Evolutionary conservation across 1,284 basidiomycete species (phyloP), one percentile per base, ranked within the genome.

Genomic region (Boletus semigastroideus): DNA sequence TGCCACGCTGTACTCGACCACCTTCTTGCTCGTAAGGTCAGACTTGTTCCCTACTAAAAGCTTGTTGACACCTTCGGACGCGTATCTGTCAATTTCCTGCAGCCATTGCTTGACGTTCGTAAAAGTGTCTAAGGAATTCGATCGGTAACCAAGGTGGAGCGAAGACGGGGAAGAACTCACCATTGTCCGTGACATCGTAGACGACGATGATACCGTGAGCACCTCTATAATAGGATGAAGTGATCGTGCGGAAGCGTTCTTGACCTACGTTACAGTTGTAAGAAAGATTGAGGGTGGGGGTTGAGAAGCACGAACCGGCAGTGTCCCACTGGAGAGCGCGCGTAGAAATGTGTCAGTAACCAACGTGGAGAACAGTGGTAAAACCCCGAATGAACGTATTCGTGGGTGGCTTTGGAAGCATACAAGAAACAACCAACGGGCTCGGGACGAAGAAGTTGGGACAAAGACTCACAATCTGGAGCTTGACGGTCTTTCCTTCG

Each of bases 51-150:
- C 96, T 53, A 99, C 94, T 48, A 99, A 83, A 45, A 99, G 75
- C 78, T 98, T 98, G 84, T 98, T 98, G 56, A 99, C 96, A 50
- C 96, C 97, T 74, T 99, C 97, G 46, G 94, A 95, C 55, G 97
- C 97, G 73, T 99, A 98, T 66, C 96, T 87, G 78, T 99, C 97
- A 66, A 99, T 99, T 75, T 99, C 96, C 71, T 97, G 94, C 54
- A 99, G 83, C 97, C 97, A 99, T 72, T 98, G 94, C 81, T 99
- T 99, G 71, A 99, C 97, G 67, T 99, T 98, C 65, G 90, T 87
- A 78, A 97, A 98, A 16, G 94, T 95, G 67, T 98, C 94, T 94
- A 49, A 10, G 33, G 38, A 22, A 36, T 22, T 10, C 12, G 31
- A 52, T 50, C 44, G 50, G 55, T 48, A 54, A 59, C 43, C 40